Conservation (phyloP, 2,329 filamentous ascomycete species). For the Drechslera avenae region DNA sequence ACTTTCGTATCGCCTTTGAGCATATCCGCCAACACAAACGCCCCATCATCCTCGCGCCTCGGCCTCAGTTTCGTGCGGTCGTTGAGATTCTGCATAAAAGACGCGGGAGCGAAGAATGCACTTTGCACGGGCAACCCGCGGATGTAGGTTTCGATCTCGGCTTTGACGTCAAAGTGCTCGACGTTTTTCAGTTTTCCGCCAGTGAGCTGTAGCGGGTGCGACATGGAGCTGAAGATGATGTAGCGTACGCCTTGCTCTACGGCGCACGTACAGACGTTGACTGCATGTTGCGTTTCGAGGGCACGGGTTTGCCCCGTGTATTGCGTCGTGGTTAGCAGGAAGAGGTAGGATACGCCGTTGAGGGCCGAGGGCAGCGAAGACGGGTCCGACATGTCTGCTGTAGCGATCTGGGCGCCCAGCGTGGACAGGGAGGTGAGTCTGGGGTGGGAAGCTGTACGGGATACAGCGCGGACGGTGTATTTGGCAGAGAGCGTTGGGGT, state of each 20-base stretch:
- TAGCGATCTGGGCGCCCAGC: conserved; percentile 58
- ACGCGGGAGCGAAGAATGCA: conserved; percentile 60
- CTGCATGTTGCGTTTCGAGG: conserved; percentile 35
- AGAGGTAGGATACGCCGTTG: conserved; percentile 29
- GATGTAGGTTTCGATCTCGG: conserved; percentile 61
- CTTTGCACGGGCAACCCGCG: conserved; percentile 54
- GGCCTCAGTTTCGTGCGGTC: conserved; percentile 22
- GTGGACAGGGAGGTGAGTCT: conserved; percentile 53
- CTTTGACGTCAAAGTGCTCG: conserved; percentile 63
- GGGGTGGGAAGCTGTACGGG: conserved; percentile 55
- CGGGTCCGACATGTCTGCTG: conserved; percentile 56
- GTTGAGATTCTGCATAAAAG: conserved; percentile 60
- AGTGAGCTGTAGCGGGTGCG: conserved; percentile 32
- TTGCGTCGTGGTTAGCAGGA: conserved; percentile 37
- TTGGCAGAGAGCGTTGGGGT: conserved; percentile 49
- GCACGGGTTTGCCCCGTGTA: conserved; percentile 30
- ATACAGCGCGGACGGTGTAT: conserved; percentile 60
- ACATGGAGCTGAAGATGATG: conserved; percentile 48
- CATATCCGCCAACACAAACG: conserved; percentile 29
- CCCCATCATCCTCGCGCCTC: conserved; percentile 27
- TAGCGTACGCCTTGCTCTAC: conserved; percentile 44
- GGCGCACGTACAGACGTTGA: conserved; percentile 38
- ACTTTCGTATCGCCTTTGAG: conserved; percentile 29
- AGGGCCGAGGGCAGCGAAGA: conserved; percentile 31
- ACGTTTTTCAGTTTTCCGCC: conserved; percentile 45